These are phyloP conservation scores for Fraxinus pennsylvanica DNA, from an alignment of 257 asterid species.

Conservation along the genomic window DNA sequence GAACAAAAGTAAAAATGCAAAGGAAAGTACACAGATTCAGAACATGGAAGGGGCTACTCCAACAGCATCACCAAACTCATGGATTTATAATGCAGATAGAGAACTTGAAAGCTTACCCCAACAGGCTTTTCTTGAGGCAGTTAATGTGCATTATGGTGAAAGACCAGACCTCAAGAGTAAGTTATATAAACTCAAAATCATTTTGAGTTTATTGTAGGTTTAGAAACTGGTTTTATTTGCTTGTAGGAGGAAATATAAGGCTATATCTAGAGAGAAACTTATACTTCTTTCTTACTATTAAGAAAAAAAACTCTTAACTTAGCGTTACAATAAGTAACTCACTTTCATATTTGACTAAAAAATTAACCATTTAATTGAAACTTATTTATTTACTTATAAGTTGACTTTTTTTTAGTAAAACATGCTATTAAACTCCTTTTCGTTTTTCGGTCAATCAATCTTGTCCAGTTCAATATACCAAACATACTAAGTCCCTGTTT, in stretches of 20 bases:
- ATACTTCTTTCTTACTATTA: too few relatives aligned
- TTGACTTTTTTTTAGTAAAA: too few relatives aligned
- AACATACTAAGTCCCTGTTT: background rate
- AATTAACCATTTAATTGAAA: too few relatives aligned
- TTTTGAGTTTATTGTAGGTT: background rate
- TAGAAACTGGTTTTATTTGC: background rate
- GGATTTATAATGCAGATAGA: conserved; percentile 56
- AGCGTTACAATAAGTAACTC: too few relatives aligned
- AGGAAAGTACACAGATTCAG: conserved; percentile 55
- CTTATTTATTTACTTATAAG: too few relatives aligned
- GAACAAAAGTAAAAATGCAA: conserved; percentile 48
- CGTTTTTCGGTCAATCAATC: background rate
- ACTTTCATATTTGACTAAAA: too few relatives aligned
- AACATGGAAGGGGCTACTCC: conserved; percentile 66
- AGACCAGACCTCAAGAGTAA: conserved; percentile 81
- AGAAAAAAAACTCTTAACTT: too few relatives aligned
- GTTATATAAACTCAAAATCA: conserved; percentile 15
- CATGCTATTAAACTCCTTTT: too few relatives aligned
- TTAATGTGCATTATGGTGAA: conserved; percentile 73
- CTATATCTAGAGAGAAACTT: background rate
- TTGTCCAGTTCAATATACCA: background rate
- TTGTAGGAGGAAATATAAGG: background rate
- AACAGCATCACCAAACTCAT: conserved; percentile 50
- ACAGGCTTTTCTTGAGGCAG: conserved; percentile 44
- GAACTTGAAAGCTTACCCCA: conserved; percentile 80